These are phyloP conservation scores for Capronia americana DNA, from an alignment of 2,329 filamentous ascomycete genomes.

Conservation along the genomic window DNA sequence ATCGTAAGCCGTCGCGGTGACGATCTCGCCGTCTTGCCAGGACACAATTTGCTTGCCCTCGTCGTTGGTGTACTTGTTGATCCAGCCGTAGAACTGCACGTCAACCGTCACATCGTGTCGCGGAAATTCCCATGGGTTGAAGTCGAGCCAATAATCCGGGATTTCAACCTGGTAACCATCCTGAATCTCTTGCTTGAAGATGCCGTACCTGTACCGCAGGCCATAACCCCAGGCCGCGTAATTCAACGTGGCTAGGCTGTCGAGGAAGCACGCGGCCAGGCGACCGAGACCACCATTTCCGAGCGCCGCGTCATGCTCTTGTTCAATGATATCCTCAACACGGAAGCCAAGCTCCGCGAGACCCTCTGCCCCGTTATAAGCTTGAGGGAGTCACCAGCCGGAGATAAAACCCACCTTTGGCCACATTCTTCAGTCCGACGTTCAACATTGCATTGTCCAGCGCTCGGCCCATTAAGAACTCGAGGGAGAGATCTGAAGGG, in stretches of 20 bases:
- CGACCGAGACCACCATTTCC: conserved; percentile 95
- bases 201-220: conserved; percentile 91
- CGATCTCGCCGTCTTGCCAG: conserved; percentile 94
- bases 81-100: conserved; percentile 93
- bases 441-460: conserved; percentile 99
- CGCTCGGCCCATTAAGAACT: conserved; percentile 96
- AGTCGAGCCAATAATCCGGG: conserved; percentile 98
- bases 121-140: conserved; percentile 99
- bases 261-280: conserved; percentile 93
- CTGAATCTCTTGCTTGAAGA: conserved; percentile 99
- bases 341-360: conserved; percentile 90
- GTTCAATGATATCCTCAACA: conserved; percentile 91
- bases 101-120: conserved; percentile 94
- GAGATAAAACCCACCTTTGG: conserved; percentile 66
- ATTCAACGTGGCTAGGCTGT: conserved; percentile 92
- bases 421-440: conserved; percentile 82
- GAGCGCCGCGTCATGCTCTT: conserved; percentile 94
- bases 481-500: conserved; percentile 79
- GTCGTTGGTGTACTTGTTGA: conserved; percentile 75
- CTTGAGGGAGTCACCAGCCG: conserved; percentile 27
- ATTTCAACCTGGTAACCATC: conserved; percentile 98
- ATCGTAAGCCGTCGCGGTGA: conserved; percentile 91
- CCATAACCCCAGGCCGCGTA: conserved; percentile 98
- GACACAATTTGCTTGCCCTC: conserved; percentile 74
- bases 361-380: conserved; percentile 66